A percentile compares a stretch with the other conserved stretches of the same genome.
These are phyloP conservation scores for Quercus aquifolioides DNA, from an alignment of 306 rosid genomes.

Conservation along the genomic window DNA sequence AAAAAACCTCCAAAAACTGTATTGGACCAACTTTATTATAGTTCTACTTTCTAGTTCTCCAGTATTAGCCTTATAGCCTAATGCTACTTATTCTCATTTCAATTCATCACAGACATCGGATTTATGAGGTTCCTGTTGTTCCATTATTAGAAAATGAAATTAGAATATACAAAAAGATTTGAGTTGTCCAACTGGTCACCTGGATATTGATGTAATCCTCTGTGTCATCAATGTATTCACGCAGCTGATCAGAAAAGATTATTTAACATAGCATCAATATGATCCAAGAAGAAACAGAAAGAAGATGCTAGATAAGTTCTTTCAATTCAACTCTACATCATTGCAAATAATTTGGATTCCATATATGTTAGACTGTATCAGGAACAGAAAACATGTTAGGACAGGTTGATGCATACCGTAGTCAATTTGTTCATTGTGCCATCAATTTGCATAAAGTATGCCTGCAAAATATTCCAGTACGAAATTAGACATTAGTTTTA, in stretches of 20 bases:
- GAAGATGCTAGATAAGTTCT: neutral
- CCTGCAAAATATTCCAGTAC: slow-evolving; percentile 43
- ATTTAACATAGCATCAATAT: neutral
- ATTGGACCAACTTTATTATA: neutral
- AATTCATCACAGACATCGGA: neutral
- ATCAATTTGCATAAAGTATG: slow-evolving; percentile 74
- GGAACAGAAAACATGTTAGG: neutral
- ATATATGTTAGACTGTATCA: neutral
- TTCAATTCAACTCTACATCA: neutral
- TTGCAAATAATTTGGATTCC: neutral
- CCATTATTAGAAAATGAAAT: neutral
- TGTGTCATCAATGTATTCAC: slow-evolving; percentile 81
- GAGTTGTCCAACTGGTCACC: slow-evolving; percentile 34
- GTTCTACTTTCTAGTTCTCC: neutral
- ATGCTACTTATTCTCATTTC: neutral
- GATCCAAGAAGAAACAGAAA: neutral
- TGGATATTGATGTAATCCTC: slow-evolving; percentile 89
- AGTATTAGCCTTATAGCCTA: neutral
- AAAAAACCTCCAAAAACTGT: neutral
- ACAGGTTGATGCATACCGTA: slow-evolving; percentile 41
- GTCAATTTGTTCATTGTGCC: slow-evolving; percentile 69
- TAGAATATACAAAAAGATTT: neutral
- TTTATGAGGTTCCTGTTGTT: neutral
- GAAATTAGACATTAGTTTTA: neutral
- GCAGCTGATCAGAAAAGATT: slow-evolving; percentile 41